phyloP scores from a whole-genome alignment of 179 eudicot species.

The Spergularia azorica region DNA sequence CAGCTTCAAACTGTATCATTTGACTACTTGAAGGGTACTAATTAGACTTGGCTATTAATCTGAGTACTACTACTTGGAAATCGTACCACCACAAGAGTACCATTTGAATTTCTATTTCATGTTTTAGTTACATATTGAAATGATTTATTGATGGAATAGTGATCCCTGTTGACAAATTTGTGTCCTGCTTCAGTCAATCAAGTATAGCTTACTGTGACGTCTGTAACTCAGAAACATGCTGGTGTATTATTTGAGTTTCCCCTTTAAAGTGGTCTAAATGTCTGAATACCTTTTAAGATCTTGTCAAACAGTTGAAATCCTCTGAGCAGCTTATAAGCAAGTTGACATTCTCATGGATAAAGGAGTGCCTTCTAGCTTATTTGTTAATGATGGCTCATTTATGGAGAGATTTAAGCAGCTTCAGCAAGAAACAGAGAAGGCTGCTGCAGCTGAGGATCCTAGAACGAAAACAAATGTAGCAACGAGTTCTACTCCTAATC shows the following conservation, averaged over 20 bases:
- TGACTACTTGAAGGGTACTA: background rate
- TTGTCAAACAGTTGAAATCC: conserved; percentile 46
- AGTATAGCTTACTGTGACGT: background rate
- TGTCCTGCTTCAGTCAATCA: background rate
- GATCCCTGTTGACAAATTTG: background rate
- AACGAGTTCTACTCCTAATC: conserved; percentile 46
- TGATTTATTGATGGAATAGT: no score
- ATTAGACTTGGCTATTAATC: background rate
- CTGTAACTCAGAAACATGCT: background rate
- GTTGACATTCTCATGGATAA: conserved; percentile 64
- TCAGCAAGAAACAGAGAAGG: conserved; percentile 58
- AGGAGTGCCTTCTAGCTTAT: conserved; percentile 57
- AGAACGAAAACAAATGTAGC: conserved; percentile 35
- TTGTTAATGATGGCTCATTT: conserved; percentile 92
- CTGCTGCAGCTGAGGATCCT: conserved; percentile 39
- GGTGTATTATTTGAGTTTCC: background rate
- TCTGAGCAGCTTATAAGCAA: conserved; percentile 43
- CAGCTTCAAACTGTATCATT: background rate
- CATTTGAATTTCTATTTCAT: background rate
- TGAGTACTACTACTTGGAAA: background rate
- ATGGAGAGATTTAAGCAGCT: conserved; percentile 95
- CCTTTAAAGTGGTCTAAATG: conserved; percentile 17
- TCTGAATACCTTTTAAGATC: conserved; percentile 47
- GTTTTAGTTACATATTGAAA: background rate
- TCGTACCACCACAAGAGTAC: background rate